A percentile compares a stretch with the other conserved stretches of the same genome.
These are phyloP conservation scores for Marasmius fiardii DNA, from an alignment of 1,284 basidiomycete species.

Conservation along the genomic window DNA sequence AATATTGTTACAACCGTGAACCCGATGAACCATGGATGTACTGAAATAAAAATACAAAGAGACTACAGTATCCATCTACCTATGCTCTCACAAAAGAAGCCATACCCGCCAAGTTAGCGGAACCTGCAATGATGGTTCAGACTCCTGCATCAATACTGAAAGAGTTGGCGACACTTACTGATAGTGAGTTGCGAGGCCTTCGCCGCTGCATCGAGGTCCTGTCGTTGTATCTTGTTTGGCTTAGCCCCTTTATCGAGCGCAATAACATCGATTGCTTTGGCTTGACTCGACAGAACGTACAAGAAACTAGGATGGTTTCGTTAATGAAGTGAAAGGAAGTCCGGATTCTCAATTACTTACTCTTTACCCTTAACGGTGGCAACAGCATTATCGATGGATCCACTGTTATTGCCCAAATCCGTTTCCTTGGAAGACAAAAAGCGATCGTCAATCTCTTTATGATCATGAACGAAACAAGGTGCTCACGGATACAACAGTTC, in stretches of 20 bases:
- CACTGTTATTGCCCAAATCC: neutral
- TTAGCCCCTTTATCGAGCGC: neutral
- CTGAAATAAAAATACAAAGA: no score
- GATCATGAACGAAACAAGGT: neutral
- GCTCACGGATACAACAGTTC: neutral
- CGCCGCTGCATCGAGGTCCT: neutral
- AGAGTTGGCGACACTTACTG: neutral
- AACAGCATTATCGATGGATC: neutral
- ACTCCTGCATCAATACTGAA: neutral
- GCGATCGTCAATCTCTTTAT: neutral
- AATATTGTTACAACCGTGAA: neutral
- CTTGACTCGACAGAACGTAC: constrained; percentile 1
- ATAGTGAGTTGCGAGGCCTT: neutral
- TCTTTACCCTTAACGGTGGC: constrained; percentile 6
- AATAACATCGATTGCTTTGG: constrained; percentile 1
- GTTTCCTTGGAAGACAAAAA: neutral
- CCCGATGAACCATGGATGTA: no score
- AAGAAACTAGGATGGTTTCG: neutral
- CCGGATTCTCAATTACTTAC: constrained; percentile 1
- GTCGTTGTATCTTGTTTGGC: neutral
- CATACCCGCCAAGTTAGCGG: neutral
- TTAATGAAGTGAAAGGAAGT: neutral
- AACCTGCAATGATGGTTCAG: neutral
- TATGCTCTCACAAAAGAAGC: neutral
- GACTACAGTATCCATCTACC: neutral